Base-by-base conservation (phyloP, 2,329 filamentous ascomycete genomes). In the Bisporella sp. region DNA sequence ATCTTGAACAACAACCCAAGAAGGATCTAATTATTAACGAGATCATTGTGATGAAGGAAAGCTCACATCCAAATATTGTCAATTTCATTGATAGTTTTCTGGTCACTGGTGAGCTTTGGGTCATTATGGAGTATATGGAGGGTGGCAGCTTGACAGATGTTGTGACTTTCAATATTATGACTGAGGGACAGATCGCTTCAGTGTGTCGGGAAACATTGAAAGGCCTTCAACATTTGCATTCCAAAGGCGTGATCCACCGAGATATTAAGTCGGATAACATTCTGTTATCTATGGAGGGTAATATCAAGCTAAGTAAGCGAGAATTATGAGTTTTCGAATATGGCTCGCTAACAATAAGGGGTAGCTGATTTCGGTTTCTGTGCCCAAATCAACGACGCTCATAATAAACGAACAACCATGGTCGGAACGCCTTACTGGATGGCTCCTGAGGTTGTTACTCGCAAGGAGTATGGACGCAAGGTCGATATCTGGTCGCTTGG, bases 211-310 rank as follows among this genome's bases (percentile, higher is more conserved):
- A 99, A 77, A 95, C 90, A 28, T 73, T 97, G 41, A 86, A 87
- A 68, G 93, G 93, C 5, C 72, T 99, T 61, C 91, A 97, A 65
- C 93, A 97, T 69, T 73, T 99, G 49, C 93, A 99, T 67, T 96
- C 91, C 11, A 97, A 97, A 71, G 91, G 91, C 50, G 93, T 99
- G 40, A 99, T 99, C 57, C 93, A 99, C 69, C 85, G 93, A 63
- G 93, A 99, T 65, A 99, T 99, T 74, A 99, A 99, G 72, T 97
- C 92, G 0, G 93, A 99, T 71, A 99, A 99, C 68, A 95, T 99
- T 57, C 75, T 99, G 39, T 76, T 99, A 33, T 95, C 92, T 9
- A 77, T 95, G 68, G 89, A 96, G 63, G 93, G 93, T 54, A 92
- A 91, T 67, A 97, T 99, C 70, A 99, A 99, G 71, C 82, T 99